These are phyloP conservation scores for Austroboletus novae-zelandiae DNA, from an alignment of 1,284 basidiomycete species.

Conservation along the genomic window DNA sequence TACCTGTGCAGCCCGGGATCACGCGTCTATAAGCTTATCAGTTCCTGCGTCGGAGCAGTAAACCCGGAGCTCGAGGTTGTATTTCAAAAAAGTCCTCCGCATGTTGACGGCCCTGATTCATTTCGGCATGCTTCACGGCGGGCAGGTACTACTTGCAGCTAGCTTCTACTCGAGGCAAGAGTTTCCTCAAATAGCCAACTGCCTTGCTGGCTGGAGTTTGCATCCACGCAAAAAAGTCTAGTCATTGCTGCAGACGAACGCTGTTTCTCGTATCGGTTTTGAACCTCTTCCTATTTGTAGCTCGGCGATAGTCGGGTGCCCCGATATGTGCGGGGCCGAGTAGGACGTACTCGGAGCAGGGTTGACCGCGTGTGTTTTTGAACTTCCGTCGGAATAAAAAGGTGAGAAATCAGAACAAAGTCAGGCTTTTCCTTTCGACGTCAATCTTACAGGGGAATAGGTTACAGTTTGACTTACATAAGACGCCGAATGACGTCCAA, in stretches of 20 bases:
- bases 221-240: neutral
- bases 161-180: constrained; percentile 13
- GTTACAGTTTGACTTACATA: neutral
- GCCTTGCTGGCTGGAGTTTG: neutral
- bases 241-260: neutral
- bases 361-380: neutral
- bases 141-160: constrained; percentile 5
- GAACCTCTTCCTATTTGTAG: constrained; percentile 2
- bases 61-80: neutral
- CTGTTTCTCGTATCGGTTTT: neutral
- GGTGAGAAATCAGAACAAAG: no score
- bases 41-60: constrained; percentile 5
- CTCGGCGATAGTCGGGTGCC: neutral
- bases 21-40: neutral
- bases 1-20: constrained; percentile 5
- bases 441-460: no score
- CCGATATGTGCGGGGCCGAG: constrained; percentile 9
- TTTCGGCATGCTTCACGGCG: constrained; percentile 27
- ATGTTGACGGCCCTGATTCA: constrained; percentile 29
- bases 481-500: neutral
- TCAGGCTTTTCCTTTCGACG: no score
- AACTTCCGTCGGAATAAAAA: no score
- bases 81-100: constrained; percentile 12
- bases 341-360: neutral
- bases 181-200: constrained; percentile 17